Percentiles rank a stretch among this genome's conserved stretches.
phyloP scores from a whole-genome alignment of 768 basidiomycete genomes.

The Atractiella rhizophila region DNA sequence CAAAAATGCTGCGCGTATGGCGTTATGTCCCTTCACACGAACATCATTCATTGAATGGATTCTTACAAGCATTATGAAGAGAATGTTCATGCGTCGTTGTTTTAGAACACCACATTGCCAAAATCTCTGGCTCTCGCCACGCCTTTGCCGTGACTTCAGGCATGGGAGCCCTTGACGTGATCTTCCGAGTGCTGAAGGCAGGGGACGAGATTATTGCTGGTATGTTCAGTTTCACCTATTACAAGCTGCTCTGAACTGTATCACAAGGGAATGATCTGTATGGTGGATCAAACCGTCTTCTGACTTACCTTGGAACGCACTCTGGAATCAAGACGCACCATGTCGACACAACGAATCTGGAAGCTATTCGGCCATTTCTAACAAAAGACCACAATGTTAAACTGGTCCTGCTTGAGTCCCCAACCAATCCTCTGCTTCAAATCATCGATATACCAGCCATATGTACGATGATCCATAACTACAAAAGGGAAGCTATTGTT shows the following conservation, averaged over 20 bases:
- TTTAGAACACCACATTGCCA: constrained; percentile 83
- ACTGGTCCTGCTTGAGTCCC: constrained; percentile 91
- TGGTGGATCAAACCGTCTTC: constrained; percentile 85
- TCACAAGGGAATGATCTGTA: constrained; percentile 53
- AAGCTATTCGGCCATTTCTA: constrained; percentile 37
- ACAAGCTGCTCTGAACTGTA: neutral
- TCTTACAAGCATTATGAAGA: neutral
- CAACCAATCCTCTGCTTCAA: constrained; percentile 90
- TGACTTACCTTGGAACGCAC: constrained; percentile 65
- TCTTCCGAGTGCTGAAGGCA: constrained; percentile 75
- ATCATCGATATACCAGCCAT: constrained; percentile 72
- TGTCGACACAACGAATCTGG: constrained; percentile 64
- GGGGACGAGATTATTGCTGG: constrained; percentile 89
- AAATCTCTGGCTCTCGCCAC: constrained; percentile 76
- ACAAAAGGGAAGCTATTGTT: constrained; percentile 50
- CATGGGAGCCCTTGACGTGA: constrained; percentile 92
- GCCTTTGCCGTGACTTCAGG: constrained; percentile 85
- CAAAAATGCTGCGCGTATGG: neutral
- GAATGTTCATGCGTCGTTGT: neutral
- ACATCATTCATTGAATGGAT: neutral
- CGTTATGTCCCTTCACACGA: neutral
- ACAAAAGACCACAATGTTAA: constrained; percentile 18
- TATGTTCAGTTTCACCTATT: neutral
- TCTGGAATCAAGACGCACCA: constrained; percentile 74
- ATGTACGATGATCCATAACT: constrained; percentile 54